Evolutionary conservation across 306 rosid genomes (phyloP), one percentile per base, ranked within the genome.

Genomic region (Cucurbita moschata): DNA sequence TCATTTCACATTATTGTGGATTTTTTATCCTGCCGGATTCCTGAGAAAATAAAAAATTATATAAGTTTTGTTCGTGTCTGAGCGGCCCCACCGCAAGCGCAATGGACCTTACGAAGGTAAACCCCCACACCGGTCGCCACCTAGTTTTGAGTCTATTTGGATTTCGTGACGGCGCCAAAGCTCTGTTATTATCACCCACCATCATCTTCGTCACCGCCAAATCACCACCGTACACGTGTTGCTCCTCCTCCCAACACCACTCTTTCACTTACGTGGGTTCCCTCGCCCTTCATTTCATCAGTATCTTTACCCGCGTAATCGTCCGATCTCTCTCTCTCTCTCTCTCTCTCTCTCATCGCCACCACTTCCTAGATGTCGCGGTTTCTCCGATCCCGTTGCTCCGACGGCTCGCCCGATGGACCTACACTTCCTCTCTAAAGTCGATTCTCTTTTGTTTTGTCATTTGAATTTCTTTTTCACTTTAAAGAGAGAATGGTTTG

Each of bases 241-340:
- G 11, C 4, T 3, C 65, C 5, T 40, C 10, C 6, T 18, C 39
- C 64, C n/a, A 43, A 6, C 39, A 43, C 65, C 74, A 16, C 12
- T 16, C 14, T 73, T 16, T 37, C 77, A 40, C 68, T 8, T 40
- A 46, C 77, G 77, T 44, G 69, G 77, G 77, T 58, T 74, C 77
- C 30, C 40, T 74, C 67, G 44, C 77, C 77, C 53, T 50, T 74
- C 64, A 7, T 57, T n/a, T 54, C 68, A 23, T 74, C 55, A 23
- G 77, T 58, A 74, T 74, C 67, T 74, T 57, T 58, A 19, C 54
- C 46, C 68, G 55, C 66, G 21, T 57, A 58, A 43, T 74, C 69
- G 54, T 74, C 57, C 44, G 77, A 74, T 58, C 68, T 44, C 69
- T 40, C 14, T 74, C 69, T 40, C 14, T 74, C 26, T 26, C 26